Base-by-base conservation (phyloP, 2,329 filamentous ascomycete genomes). In the Ilyonectria mors-panacis region DNA sequence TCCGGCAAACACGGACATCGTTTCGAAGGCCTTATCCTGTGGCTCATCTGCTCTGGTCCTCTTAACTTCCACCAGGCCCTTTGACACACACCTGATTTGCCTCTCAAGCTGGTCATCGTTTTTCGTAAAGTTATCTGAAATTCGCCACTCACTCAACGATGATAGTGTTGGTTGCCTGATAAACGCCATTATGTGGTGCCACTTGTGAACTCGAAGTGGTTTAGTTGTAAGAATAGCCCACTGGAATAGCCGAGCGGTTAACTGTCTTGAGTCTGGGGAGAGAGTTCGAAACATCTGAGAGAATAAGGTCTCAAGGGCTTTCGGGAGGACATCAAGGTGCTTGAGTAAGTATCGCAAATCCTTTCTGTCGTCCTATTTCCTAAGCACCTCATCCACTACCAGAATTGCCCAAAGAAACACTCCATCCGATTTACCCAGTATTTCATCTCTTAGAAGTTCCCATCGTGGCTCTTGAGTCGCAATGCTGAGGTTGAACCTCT, bases 181-280 rank as follows among this genome's bases (percentile, higher is more conserved):
- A 4, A 72, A 72, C 0, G 69, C 70, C 1, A 72, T 2, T 3
- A 71, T 42, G 2, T 73, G 70, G 42, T 70, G 59, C 70, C 67
- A 73, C 19, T 71, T 60, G 5, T 68, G 39, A 26, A 73, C 50
- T 0, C 60, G 47, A 2, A 73, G 26, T 0, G 70, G 63, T 5
- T 57, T 51, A 1, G 9, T 21, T 9, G 65, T 19, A 4, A 58
- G 45, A 1, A 63, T 30, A 1, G 45, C 69, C 70, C 70, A 71
- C 35, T 70, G 60, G 10, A 72, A 70, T 1, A 63, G 13, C n/a
- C 28, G 59, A 10, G 51, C 3, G 1, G 63, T 37, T 6, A 70
- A 13, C 0, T 2, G 0, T 33, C 4, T 55, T 17, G n/a, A n/a
- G n/a, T n/a, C n/a, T n/a, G n/a, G n/a, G n/a, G n/a, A n/a, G n/a